Base-by-base conservation (phyloP, 164 flowering plant species). In the Aristolochia fimbriata region DNA sequence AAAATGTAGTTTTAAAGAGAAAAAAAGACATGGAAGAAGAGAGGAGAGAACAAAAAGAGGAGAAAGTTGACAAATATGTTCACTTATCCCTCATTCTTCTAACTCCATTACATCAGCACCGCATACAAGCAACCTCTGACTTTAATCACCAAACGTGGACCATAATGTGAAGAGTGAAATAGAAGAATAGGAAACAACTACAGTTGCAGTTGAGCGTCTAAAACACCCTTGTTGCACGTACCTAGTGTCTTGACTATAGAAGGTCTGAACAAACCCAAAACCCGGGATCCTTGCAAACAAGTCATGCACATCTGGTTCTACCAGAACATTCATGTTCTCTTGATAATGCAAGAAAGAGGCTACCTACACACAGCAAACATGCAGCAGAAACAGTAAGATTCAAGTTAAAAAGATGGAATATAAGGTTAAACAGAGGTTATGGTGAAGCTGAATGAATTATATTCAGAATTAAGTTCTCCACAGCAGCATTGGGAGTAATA, bases 271-370 rank as follows among this genome's bases (percentile, higher is more conserved):
- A 80, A 93, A 93, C 47, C 99, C 99, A 77, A 90, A 93, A 45
- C 99, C 99, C 21, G 99, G 97, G 58, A 90, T 88, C 77, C 97
- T 86, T 31, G 99, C 95, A 83, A 93, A 89, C 71, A 86, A 74
- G 70, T 93, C 99, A 76, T 93, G 99, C 62, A 93, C 87, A 58
- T 93, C 96, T 47, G 99, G 99, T 77, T 93, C 99, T 55, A 93
- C 97, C 72, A 93, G 89, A 62, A 93, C 85, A 68, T 80, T 88
- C 99, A 93, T 90, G 60, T 85, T 86, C 79, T 93, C 97, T 80
- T 93, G 85, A 76, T 90, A 59, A 74, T 86, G 74, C 76, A 93
- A 75, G 80, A 81, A 93, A 61, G 85, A 79, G 21, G 96, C 97
- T 68, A 83, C 95, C 97, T 93, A 75, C 68, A 75, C 54, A 68